Evolutionary conservation across 78 protist species (phyloP), one percentile per base, ranked within the genome.

Genomic region (Neovahlkampfia damariscottae): DNA sequence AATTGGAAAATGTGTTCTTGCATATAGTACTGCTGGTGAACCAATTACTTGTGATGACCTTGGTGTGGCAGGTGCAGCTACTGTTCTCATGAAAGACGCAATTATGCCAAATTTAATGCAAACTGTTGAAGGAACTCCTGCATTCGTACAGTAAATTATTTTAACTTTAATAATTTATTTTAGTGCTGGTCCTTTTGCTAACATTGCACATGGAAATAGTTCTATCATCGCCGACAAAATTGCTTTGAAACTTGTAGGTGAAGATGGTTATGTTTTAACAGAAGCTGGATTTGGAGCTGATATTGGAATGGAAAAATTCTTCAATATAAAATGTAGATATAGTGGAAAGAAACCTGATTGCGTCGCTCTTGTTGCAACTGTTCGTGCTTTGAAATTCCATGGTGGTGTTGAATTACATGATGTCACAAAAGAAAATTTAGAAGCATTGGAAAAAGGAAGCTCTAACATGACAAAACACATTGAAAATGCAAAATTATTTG

Each of bases 171-270:
- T n/a, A n/a, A n/a, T n/a, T n/a, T n/a, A n/a, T n/a, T n/a, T n/a
- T n/a, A n/a, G n/a, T 75, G 95, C 96, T 8, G 99, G 99, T 40
- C 99, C 99, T 38, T 96, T 96, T 40, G 99, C 98, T 32, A 96
- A 96, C 89, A 96, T 96, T 31, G 98, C 97, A 3, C 97, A 92
- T 74, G 97, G 97, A 66, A 93, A 95, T 80, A 76, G 85, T 5
- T 82, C 93, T 36, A 90, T 96, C 74, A 67, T 96, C 34, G 99
- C 99, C 34, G 98, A 92, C 69, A 30, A 41, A 40, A 76, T 90
- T 34, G 99, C 93, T 0, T 87, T 96, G 39, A 91, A 91, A 78
- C 78, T 93, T n/a, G 98, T 88, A 2, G 97, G 96, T 29, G 7
- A 74, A 38, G 91, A 89, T 5, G 98, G 98, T 71, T 84, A 41